These are phyloP conservation scores for Trypanosoma scelopori DNA, from an alignment of 208 protist species.

Conservation along the genomic window DNA sequence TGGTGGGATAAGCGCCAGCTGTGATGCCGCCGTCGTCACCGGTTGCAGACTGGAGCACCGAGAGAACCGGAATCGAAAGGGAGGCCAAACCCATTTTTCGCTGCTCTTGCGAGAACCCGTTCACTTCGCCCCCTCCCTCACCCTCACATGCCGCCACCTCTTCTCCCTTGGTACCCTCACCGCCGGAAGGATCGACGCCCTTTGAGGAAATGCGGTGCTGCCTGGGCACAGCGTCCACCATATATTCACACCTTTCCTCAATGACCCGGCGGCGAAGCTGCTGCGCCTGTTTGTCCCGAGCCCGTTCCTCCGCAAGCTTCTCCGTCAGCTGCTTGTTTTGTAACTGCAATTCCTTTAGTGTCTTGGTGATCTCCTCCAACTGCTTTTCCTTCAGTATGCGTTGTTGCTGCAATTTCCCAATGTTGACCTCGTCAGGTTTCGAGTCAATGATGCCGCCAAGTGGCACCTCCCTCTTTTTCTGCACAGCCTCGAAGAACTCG, in stretches of 20 bases:
- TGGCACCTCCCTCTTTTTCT: conserved; percentile 30
- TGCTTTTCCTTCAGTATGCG: conserved; percentile 66
- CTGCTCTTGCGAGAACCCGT: background rate
- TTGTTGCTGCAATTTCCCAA: conserved; percentile 58
- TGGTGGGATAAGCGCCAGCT: too few species aligned
- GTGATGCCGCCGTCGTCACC: too few species aligned
- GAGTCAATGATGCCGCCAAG: conserved; percentile 64
- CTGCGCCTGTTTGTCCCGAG: conserved; percentile 66
- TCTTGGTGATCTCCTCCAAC: conserved; percentile 54
- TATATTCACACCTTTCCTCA: conserved; percentile 33
- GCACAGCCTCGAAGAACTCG: conserved; percentile 24
- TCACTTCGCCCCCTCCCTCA: background rate
- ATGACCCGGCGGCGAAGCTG: conserved; percentile 52
- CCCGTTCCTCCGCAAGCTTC: conserved; percentile 75
- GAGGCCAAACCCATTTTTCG: too few species aligned
- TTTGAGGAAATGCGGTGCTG: background rate
- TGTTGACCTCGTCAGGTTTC: conserved; percentile 64
- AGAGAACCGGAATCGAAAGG: too few species aligned
- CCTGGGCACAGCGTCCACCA: conserved; percentile 13
- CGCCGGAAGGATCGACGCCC: background rate
- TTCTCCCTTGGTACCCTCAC: background rate
- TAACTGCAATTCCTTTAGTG: conserved; percentile 59
- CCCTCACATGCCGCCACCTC: background rate
- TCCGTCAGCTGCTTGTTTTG: conserved; percentile 83
- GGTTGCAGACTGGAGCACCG: too few species aligned